A percentile compares a stretch with the other conserved stretches of the same genome.
Evolutionary conservation across 2,329 filamentous ascomycete species (phyloP).

Genomic region (Aspergillus ochraceus): DNA sequence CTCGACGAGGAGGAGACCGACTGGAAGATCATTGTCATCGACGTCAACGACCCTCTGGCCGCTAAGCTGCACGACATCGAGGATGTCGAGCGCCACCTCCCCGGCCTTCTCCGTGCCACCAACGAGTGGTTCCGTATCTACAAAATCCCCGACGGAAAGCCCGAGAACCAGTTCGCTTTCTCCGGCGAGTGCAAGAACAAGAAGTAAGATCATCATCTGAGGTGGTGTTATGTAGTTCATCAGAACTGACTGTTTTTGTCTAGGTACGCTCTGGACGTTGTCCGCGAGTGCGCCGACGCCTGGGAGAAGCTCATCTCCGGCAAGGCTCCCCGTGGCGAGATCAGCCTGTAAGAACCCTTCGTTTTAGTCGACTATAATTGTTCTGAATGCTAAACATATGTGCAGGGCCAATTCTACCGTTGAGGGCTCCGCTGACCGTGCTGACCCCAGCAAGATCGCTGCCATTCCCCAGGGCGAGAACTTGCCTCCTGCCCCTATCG

Average conservation of each 20-base stretch:
- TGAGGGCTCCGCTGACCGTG: constrained; percentile 69
- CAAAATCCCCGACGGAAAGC: constrained; percentile 99
- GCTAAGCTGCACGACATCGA: constrained; percentile 97
- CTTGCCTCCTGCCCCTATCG: constrained; percentile 81
- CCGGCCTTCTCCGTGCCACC: constrained; percentile 92
- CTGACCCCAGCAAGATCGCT: constrained; percentile 68
- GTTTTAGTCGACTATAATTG: background rate
- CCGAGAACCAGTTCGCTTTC: constrained; percentile 99
- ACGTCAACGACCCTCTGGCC: constrained; percentile 94
- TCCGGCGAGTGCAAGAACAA: constrained; percentile 99
- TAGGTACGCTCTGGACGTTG: constrained; percentile 90
- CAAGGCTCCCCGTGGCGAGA: constrained; percentile 74
- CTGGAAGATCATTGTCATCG: constrained; percentile 99
- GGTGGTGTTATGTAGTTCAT: background rate
- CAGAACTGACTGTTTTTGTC: constrained; percentile 15
- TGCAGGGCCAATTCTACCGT: constrained; percentile 77
- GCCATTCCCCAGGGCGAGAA: constrained; percentile 79
- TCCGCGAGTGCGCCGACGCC: constrained; percentile 93
- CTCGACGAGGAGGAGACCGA: constrained; percentile 99
- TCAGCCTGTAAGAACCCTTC: constrained; percentile 70
- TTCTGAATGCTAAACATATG: constrained; percentile 11
- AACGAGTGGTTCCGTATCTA: constrained; percentile 99
- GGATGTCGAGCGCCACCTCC: constrained; percentile 97
- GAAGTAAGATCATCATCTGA: constrained; percentile 59
- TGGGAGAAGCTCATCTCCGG: constrained; percentile 96